Percentiles rank a stretch among this genome's conserved stretches.
These are phyloP conservation scores for Acmispon strigosus DNA, from an alignment of 306 rosid species.

Conservation along the genomic window DNA sequence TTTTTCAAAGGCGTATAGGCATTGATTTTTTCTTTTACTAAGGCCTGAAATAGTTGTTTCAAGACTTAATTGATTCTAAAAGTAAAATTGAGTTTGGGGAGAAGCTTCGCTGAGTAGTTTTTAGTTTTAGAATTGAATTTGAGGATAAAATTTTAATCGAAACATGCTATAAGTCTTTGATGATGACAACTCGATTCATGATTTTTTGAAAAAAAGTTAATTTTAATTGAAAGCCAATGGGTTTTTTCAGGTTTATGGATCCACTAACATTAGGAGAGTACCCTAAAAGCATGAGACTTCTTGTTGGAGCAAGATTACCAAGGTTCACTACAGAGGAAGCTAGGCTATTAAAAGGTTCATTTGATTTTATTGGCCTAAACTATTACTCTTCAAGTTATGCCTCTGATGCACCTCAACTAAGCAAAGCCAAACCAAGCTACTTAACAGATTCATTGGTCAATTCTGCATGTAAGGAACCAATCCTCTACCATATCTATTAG, in stretches of 20 bases:
- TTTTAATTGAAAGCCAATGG: background rate
- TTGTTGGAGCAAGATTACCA: background rate
- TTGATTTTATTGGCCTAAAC: constrained; percentile 8
- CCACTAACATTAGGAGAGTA: background rate
- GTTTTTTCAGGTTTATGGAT: constrained; percentile 1
- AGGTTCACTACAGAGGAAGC: background rate
- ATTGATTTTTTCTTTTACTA: too few relatives aligned
- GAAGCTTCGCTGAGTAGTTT: too few relatives aligned
- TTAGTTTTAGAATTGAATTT: too few relatives aligned
- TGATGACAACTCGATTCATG: background rate
- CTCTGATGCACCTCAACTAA: constrained; percentile 3
- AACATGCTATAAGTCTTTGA: too few relatives aligned
- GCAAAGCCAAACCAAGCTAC: background rate
- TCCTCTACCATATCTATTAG: background rate
- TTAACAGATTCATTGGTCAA: background rate
- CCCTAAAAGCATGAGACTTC: background rate
- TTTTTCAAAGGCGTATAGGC: too few relatives aligned
- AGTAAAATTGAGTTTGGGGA: too few relatives aligned
- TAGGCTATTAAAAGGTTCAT: background rate
- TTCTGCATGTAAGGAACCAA: background rate
- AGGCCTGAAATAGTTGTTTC: background rate
- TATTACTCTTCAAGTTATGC: background rate
- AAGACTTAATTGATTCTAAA: too few relatives aligned
- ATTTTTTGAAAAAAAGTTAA: background rate
- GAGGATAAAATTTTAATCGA: too few relatives aligned